Percentiles rank a stretch among this genome's conserved stretches.
phyloP scores from a whole-genome alignment of 2,329 filamentous ascomycete species.

The Apiospora hydei region DNA sequence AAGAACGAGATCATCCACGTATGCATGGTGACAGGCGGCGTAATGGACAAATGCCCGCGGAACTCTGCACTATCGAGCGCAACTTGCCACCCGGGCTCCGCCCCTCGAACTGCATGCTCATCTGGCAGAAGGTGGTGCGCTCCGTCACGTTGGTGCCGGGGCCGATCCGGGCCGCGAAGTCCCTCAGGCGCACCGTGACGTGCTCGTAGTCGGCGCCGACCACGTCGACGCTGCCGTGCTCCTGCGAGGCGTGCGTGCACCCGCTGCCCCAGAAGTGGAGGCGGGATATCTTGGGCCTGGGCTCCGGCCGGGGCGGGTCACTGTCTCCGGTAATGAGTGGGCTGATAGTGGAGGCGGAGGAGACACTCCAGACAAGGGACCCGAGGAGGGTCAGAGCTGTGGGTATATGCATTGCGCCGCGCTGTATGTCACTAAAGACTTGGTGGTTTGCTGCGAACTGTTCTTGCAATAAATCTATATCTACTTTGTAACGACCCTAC shows the following conservation, averaged over 20 bases:
- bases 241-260: background rate
- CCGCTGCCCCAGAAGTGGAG: background rate
- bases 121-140: conserved; percentile 6
- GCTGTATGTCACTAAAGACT: background rate
- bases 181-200: background rate
- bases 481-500: background rate
- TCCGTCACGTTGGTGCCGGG: conserved; percentile 15
- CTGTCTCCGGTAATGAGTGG: background rate
- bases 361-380: background rate
- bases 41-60: background rate
- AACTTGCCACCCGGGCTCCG: background rate
- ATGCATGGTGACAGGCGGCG: background rate
- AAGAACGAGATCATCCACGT: conserved; percentile 13
- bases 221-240: background rate
- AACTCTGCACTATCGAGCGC: background rate
- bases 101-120: conserved; percentile 12
- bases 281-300: conserved; percentile 1
- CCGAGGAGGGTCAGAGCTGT: background rate
- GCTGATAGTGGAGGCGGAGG: background rate
- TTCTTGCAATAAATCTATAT: background rate
- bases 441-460: background rate
- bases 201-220: background rate
- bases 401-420: background rate
- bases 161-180: conserved; percentile 2
- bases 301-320: background rate